Evolutionary conservation across 306 rosid genomes (phyloP).

Genomic region (Boehmeria nivea): DNA sequence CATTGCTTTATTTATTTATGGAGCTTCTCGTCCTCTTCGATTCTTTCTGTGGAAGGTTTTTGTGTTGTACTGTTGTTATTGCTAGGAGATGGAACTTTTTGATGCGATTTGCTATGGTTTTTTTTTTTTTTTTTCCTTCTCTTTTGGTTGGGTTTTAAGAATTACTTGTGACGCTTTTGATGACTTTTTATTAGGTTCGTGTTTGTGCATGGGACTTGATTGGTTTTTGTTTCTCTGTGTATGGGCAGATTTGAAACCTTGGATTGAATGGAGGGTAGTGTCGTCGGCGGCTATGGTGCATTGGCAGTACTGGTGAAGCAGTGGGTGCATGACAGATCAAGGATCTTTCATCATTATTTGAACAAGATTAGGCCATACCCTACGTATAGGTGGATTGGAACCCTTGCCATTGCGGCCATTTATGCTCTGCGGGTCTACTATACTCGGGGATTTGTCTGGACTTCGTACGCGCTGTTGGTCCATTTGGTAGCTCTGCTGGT

Average conservation of each 20-base stretch:
- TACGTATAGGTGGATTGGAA: slow-evolving; percentile 67
- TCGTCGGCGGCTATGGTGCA: slow-evolving; percentile 59
- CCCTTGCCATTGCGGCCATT: slow-evolving; percentile 30
- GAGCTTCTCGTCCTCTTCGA: too few relatives aligned
- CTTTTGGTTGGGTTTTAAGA: too few relatives aligned
- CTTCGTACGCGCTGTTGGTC: slow-evolving; percentile 74
- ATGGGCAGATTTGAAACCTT: slow-evolving; percentile 43
- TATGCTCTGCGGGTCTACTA: slow-evolving; percentile 64
- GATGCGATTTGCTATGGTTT: not conserved
- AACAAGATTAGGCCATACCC: slow-evolving; percentile 70
- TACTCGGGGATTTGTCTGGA: slow-evolving; percentile 71
- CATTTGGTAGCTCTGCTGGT: slow-evolving; percentile 74
- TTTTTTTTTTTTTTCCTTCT: too few relatives aligned
- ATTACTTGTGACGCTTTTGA: too few relatives aligned
- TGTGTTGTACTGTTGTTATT: too few relatives aligned
- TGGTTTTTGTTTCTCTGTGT: not conserved
- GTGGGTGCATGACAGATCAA: slow-evolving; percentile 49
- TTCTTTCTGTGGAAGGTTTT: not conserved
- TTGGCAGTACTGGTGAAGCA: slow-evolving; percentile 47
- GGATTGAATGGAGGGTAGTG: slow-evolving; percentile 61
- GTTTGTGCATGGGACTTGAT: too few relatives aligned
- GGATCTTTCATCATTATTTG: slow-evolving; percentile 63
- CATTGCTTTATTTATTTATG: too few relatives aligned
- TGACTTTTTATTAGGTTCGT: too few relatives aligned
- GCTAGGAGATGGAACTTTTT: not conserved